Base-by-base conservation (phyloP, 257 asterid genomes). In the Solanum piurae region DNA sequence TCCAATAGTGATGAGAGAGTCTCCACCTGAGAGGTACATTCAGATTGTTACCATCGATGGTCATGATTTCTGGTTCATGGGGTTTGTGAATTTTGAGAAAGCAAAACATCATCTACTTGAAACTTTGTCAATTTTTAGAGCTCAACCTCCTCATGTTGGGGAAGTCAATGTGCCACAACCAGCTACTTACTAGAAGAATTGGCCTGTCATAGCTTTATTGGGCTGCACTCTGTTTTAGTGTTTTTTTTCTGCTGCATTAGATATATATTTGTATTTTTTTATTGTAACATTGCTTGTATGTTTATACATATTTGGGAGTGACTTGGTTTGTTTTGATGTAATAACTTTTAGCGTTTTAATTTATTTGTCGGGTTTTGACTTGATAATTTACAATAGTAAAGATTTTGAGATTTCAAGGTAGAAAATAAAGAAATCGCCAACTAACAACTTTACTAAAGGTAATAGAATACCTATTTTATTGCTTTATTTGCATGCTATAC, bases 11-110 rank as follows among this genome's bases (percentile, higher is more conserved):
- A 87, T 88, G 94, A 90, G 85, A 52, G 91, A 93, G 84, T 89
- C 91, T 72, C 95, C 96, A 14, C 92, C 93, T 0, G 96, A 94
- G 92, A 94, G 88, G 90, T 94, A 95, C 74, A 85, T 95, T 5
- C 95, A 94, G 64, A 58, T 94, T 0, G 91, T 92, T 77, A 95
- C 96, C 0, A 80, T 89, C 18, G 98, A 95, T 42, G 90, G 93
- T 20, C 98, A 95, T 13, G 98, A 95, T 80, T 95, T 95, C 86
- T 95, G 98, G 98, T 94, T 94, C 91, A 95, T 93, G 98, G 98
- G 98, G 33, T 93, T 95, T 7, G 95, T 95, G 31, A 94, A 88
- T 40, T 95, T 89, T 87, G 98, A 95, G 95, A 95, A 94, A 84
- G 98, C 98, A 4, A 88, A 88, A 0, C 95, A 90, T 82, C 91